phyloP scores from a whole-genome alignment of 257 asterid genomes.

The Solanum ossicruentum region DNA sequence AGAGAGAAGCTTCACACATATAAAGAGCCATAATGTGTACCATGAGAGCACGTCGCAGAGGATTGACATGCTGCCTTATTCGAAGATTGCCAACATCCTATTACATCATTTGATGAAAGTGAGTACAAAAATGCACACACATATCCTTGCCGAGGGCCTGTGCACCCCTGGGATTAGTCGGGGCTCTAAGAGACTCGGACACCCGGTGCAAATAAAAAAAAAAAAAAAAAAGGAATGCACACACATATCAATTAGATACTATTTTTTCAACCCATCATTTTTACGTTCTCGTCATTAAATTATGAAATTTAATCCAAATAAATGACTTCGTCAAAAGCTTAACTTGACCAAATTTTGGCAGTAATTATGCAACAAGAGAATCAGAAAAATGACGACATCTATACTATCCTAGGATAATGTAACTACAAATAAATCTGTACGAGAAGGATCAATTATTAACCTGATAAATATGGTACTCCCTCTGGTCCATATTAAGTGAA shows the following conservation, averaged over 20 bases:
- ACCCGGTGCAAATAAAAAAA: no score
- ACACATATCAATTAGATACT: background rate
- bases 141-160: background rate
- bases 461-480: background rate
- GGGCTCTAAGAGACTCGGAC: no score
- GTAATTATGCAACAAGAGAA: background rate
- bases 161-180: no score
- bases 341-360: background rate
- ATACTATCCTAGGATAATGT: background rate
- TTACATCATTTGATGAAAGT: background rate
- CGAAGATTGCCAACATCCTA: conserved; percentile 92
- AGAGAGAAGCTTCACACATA: background rate
- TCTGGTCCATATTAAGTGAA: no score
- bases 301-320: background rate
- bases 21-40: conserved; percentile 15
- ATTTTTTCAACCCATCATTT: background rate
- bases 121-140: background rate
- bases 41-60: conserved; percentile 61
- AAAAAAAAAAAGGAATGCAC: background rate
- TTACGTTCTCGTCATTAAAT: background rate
- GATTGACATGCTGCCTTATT: conserved; percentile 91
- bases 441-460: background rate
- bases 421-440: background rate
- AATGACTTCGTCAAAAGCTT: background rate
- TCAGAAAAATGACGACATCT: background rate